Evolutionary conservation across 2,329 filamentous ascomycete genomes (phyloP).

Genomic region (Aureobasidium musti): DNA sequence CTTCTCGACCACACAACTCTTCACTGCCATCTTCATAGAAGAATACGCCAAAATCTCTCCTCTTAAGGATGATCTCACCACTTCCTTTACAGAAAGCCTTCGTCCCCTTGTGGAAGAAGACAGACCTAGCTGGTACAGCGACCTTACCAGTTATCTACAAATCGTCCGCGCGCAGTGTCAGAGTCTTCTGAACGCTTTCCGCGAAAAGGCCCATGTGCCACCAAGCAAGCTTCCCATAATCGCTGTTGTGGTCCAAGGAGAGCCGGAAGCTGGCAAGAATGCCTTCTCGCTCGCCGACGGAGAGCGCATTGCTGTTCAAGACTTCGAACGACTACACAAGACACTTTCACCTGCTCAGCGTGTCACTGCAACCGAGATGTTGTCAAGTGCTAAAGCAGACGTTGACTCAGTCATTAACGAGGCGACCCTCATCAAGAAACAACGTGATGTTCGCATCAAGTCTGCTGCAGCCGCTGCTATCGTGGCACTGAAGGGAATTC

Average conservation of each 20-base stretch:
- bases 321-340: constrained; percentile 87
- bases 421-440: constrained; percentile 74
- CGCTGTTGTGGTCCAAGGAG: constrained; percentile 90
- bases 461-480: constrained; percentile 84
- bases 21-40: constrained; percentile 79
- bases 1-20: constrained; percentile 83
- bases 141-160: constrained; percentile 86
- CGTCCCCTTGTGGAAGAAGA: constrained; percentile 78
- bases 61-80: constrained; percentile 52
- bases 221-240: constrained; percentile 73
- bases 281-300: constrained; percentile 88
- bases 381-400: constrained; percentile 74
- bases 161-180: constrained; percentile 89
- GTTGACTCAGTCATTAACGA: constrained; percentile 74
- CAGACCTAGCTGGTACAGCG: constrained; percentile 78
- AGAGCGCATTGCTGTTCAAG: constrained; percentile 80
- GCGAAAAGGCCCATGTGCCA: constrained; percentile 82
- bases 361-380: constrained; percentile 75
- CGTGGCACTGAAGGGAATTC: constrained; percentile 81
- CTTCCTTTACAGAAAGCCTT: constrained; percentile 65
- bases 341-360: constrained; percentile 84
- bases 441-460: constrained; percentile 81
- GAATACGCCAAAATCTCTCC: constrained; percentile 70
- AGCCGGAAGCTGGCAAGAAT: constrained; percentile 84
- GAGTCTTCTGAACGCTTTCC: constrained; percentile 85